Percentiles rank a stretch among this genome's conserved stretches.
Conservation (phyloP, 2,329 filamentous ascomycete genomes). For the Aciculosporium take region DNA sequence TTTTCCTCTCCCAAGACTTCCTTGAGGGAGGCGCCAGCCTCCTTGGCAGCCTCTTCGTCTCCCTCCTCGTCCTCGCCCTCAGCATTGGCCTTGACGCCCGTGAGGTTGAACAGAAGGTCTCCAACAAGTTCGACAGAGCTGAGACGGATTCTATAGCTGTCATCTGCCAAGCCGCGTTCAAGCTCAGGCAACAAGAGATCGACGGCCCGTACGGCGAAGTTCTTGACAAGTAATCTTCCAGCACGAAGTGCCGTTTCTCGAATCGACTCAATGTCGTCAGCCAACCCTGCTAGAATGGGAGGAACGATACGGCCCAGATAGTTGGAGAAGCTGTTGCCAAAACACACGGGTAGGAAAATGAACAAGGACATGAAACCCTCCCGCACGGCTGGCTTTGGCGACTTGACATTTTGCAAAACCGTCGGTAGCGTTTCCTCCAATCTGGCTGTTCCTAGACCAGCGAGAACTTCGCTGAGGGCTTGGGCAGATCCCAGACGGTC, state of each 20-base stretch:
- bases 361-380: constrained; percentile 99
- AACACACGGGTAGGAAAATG: constrained; percentile 97
- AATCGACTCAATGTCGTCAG: constrained; percentile 92
- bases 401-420: constrained; percentile 90
- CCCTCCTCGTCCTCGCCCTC: constrained; percentile 58
- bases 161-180: constrained; percentile 90
- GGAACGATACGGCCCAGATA: constrained; percentile 94
- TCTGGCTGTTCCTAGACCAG: constrained; percentile 79
- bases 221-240: constrained; percentile 90
- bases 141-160: constrained; percentile 93
- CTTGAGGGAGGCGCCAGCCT: constrained; percentile 83
- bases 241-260: constrained; percentile 91
- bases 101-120: constrained; percentile 93
- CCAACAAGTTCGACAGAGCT: constrained; percentile 96
- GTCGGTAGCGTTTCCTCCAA: constrained; percentile 93
- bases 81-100: constrained; percentile 69
- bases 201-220: constrained; percentile 89
- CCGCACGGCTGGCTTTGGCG: constrained; percentile 74
- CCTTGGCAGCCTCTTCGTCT: constrained; percentile 59
- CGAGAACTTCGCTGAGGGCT: constrained; percentile 89
- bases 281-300: constrained; percentile 82
- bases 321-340: constrained; percentile 94
- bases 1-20: constrained; percentile 92
- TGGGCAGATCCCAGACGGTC: constrained; percentile 93
- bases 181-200: constrained; percentile 88